Conservation (phyloP, 176 grass and related monocot species). For the Urochloa ruziziensis region DNA sequence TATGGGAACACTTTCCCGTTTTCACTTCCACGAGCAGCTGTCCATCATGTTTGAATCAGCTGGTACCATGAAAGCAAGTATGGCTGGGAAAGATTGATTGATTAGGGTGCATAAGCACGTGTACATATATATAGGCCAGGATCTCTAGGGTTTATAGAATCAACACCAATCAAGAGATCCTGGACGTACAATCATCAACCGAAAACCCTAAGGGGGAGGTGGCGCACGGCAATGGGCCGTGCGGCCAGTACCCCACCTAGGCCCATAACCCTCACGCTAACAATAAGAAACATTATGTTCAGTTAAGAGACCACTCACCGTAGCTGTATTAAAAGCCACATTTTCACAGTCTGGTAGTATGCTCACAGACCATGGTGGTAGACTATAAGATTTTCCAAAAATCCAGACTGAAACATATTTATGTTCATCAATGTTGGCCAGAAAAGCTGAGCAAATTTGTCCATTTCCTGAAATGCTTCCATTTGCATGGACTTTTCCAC, state of each 20-base stretch:
- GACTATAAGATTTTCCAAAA: conserved; percentile 70
- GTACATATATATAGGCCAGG: too few species aligned
- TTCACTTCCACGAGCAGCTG: neutral
- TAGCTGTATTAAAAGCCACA: conserved; percentile 86
- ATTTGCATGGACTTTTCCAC: conserved; percentile 47
- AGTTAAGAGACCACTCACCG: conserved; percentile 38
- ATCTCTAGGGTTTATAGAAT: too few species aligned
- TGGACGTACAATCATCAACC: too few species aligned
- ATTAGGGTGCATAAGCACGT: too few species aligned
- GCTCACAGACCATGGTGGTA: conserved; percentile 97
- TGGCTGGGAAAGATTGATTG: too few species aligned
- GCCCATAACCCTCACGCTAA: too few species aligned
- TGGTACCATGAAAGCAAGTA: too few species aligned
- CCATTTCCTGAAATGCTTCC: conserved; percentile 50
- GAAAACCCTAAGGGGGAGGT: too few species aligned
- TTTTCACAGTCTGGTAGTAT: conserved; percentile 92
- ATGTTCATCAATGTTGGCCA: conserved; percentile 93
- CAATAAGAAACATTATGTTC: conserved; percentile 15
- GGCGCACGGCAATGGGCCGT: too few species aligned
- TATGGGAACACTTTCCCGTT: neutral
- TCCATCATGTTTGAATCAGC: neutral
- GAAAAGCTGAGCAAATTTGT: conserved; percentile 90
- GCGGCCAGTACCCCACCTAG: too few species aligned
- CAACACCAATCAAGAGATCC: too few species aligned
- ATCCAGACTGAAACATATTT: conserved; percentile 77